phyloP scores from a whole-genome alignment of 768 basidiomycete genomes.

The Serpula lacrymans region DNA sequence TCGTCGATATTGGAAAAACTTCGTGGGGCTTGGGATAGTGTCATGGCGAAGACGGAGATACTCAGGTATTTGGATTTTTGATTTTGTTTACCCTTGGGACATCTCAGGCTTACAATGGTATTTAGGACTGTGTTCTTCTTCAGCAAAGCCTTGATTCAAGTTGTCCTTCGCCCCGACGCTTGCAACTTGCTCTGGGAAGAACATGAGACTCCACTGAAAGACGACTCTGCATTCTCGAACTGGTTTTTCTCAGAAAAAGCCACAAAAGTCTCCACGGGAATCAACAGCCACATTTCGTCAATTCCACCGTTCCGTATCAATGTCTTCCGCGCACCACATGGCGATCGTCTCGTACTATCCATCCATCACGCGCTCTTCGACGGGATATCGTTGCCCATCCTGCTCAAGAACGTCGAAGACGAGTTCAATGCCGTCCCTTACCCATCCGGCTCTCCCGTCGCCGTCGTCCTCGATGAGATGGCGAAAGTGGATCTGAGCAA shows the following conservation, averaged over 20 bases:
- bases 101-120: background rate
- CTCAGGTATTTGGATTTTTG: slow-evolving; percentile 24
- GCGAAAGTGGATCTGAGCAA: slow-evolving; percentile 7
- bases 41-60: slow-evolving; percentile 23
- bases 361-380: slow-evolving; percentile 34
- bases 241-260: slow-evolving; percentile 21
- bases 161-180: slow-evolving; percentile 17
- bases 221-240: slow-evolving; percentile 13
- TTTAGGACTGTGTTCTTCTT: slow-evolving; percentile 31
- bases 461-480: slow-evolving; percentile 21
- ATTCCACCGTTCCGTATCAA: slow-evolving; percentile 14
- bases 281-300: slow-evolving; percentile 18
- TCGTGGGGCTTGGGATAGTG: slow-evolving; percentile 31
- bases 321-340: slow-evolving; percentile 7
- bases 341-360: slow-evolving; percentile 19
- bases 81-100: background rate
- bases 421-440: slow-evolving; percentile 11
- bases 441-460: slow-evolving; percentile 9
- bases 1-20: slow-evolving; percentile 19
- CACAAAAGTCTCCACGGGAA: slow-evolving; percentile 15
- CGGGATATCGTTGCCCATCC: slow-evolving; percentile 25
- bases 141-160: slow-evolving; percentile 23
- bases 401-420: slow-evolving; percentile 26
- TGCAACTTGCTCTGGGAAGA: slow-evolving; percentile 15
- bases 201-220: slow-evolving; percentile 4